phyloP scores from a whole-genome alignment of 2,329 filamentous ascomycete genomes.

The Hypoxylon sp. region DNA sequence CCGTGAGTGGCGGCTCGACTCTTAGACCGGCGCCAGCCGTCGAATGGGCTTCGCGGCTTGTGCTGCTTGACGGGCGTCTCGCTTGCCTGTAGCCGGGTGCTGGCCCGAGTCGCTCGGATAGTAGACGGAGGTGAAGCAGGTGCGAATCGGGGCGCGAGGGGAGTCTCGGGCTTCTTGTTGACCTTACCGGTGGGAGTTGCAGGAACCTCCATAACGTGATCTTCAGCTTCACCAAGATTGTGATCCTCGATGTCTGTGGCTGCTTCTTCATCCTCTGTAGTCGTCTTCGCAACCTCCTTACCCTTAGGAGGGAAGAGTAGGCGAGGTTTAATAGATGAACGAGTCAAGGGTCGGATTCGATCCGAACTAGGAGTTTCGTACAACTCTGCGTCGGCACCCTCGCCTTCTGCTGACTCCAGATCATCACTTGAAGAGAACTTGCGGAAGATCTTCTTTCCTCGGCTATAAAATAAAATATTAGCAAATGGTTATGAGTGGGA shows the following conservation, averaged over 20 bases:
- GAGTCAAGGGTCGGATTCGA: slow-evolving; percentile 66
- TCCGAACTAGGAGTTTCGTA: slow-evolving; percentile 48
- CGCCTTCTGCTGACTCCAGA: slow-evolving; percentile 56
- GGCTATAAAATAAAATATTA: slow-evolving; percentile 63
- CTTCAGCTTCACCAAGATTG: slow-evolving; percentile 56
- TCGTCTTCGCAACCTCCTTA: slow-evolving; percentile 57
- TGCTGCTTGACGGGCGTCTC: slow-evolving; percentile 59
- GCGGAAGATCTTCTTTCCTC: slow-evolving; percentile 83
- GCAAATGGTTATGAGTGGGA: slow-evolving; percentile 28
- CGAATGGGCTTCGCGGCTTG: slow-evolving; percentile 71
- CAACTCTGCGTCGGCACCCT: slow-evolving; percentile 56
- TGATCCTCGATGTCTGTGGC: slow-evolving; percentile 71
- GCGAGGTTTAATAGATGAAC: slow-evolving; percentile 79
- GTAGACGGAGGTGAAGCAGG: slow-evolving; percentile 75
- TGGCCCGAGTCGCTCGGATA: slow-evolving; percentile 70
- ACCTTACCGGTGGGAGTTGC: slow-evolving; percentile 53
- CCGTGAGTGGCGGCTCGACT: slow-evolving; percentile 59
- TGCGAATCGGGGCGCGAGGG: slow-evolving; percentile 68
- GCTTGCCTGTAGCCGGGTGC: slow-evolving; percentile 64
- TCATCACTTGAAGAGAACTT: slow-evolving; percentile 68
- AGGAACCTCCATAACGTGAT: slow-evolving; percentile 57
- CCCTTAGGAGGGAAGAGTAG: slow-evolving; percentile 76
- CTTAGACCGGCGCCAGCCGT: slow-evolving; percentile 78
- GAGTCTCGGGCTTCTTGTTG: slow-evolving; percentile 62
- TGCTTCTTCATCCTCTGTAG: slow-evolving; percentile 71